phyloP scores from a whole-genome alignment of 768 basidiomycete species.

The Russula dissimulans region DNA sequence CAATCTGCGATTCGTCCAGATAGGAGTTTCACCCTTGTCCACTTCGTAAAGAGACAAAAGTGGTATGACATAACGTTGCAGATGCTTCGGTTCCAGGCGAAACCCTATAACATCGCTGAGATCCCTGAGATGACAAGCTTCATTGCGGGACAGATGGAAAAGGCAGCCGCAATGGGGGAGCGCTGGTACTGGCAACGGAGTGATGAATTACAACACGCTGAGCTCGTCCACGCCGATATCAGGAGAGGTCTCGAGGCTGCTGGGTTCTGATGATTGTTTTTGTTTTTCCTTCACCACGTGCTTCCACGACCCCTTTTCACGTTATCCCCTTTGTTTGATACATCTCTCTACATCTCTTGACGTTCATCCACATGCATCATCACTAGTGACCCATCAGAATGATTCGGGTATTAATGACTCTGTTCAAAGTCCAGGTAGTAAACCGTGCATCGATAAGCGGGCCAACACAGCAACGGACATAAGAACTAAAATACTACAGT shows the following conservation, averaged over 20 bases:
- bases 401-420: conserved; percentile 7
- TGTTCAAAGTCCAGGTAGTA: conserved; percentile 22
- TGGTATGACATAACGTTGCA: conserved; percentile 46
- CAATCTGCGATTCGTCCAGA: conserved; percentile 14
- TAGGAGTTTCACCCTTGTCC: conserved; percentile 29
- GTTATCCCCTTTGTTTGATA: not conserved
- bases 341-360: not conserved
- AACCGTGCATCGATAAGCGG: conserved; percentile 34
- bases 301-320: not conserved
- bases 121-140: conserved; percentile 39
- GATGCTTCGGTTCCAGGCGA: conserved; percentile 50
- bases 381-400: not conserved
- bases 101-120: conserved; percentile 40
- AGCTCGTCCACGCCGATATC: conserved; percentile 55
- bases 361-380: not conserved
- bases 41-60: conserved; percentile 46
- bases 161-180: conserved; percentile 34
- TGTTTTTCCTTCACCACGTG: not conserved
- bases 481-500: conserved; percentile 23
- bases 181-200: conserved; percentile 51
- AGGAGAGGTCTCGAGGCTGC: conserved; percentile 59
- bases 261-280: conserved; percentile 39
- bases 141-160: conserved; percentile 38
- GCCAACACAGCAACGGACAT: conserved; percentile 23
- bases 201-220: conserved; percentile 49